Base-by-base conservation (phyloP, 208 protist genomes). In the Phytomonas francai region DNA sequence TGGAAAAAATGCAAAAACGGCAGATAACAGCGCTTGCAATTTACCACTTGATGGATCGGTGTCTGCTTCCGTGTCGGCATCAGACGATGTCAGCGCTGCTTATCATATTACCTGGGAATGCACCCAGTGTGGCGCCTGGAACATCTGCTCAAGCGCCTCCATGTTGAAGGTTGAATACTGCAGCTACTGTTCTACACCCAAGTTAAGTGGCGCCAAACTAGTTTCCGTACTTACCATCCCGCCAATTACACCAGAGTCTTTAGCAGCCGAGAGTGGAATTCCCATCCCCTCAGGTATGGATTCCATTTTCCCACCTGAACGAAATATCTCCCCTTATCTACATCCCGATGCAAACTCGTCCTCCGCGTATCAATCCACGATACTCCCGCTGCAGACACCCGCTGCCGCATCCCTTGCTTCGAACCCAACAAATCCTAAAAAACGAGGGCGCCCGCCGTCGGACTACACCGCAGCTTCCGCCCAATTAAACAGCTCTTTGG, bases 61-160 rank as follows among this genome's bases (percentile, higher is more conserved):
- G 1, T 19, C 27, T 14, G 11, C 27, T 22, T n/a, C 58, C 5
- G 12, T 7, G 58, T 16, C 58, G 25, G 27, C 25, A 36, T 36
- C 58, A 22, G 58, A 6, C 22, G 63, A 29, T 29, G 14, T n/a
- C 39, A 36, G 6, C 16, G 63, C 63, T 31, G 28, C 42, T 9
- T 39, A 32, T 33, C 30, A 59, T 29, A 30, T 67, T 5, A 31
- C 31, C 14, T 96, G 87, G 85, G 85, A 96, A 72, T 96, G 90
- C 74, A 68, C 77, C 61, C 88, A 96, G 70, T 96, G 90, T 63
- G 90, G 90, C 0, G 77, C 68, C 63, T 96, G 87, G 86, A 84
- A 45, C 39, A 54, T 77, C 8, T 73, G 73, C 42, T 63, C 73
- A 67, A 73, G 63, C 32, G 66, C 80, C 7, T 70, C 69, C 8